phyloP scores from a whole-genome alignment of 192 early-diverging fungal species.

The Umbelopsis ramanniana region DNA sequence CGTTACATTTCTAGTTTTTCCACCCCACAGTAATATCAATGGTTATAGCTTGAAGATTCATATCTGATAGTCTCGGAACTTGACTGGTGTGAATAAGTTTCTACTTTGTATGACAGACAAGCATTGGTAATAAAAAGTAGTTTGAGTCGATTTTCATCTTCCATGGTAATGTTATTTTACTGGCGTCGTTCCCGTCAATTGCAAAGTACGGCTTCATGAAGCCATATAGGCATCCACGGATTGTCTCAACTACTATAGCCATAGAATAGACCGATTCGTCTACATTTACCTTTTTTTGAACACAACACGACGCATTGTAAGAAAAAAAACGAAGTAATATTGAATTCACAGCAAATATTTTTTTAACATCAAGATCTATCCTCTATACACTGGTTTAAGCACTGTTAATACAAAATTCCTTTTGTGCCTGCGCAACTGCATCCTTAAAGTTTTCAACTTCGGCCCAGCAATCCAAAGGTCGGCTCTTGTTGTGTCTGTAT shows the following conservation, averaged over 20 bases:
- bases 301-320: neutral
- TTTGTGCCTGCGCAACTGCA: conserved; percentile 37
- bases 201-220: no score
- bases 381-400: conserved; percentile 18
- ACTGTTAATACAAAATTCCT: conserved; percentile 26
- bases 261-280: no score
- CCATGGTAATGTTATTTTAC: neutral
- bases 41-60: no score
- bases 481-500: conserved; percentile 33
- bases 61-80: no score
- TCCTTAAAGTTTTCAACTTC: conserved; percentile 44
- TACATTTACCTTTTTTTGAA: no score
- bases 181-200: no score
- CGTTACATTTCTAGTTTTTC: neutral
- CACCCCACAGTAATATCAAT: neutral
- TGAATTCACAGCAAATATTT: conserved; percentile 1
- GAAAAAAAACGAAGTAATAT: neutral
- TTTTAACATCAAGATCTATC: conserved; percentile 4
- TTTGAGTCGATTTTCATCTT: neutral
- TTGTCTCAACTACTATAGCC: no score
- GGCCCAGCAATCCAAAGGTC: conserved; percentile 42
- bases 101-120: neutral
- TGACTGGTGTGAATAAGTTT: no score
- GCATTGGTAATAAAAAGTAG: neutral
- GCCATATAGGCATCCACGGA: no score